Conservation (phyloP, 805 yeast species). For the Komagataella pseudopastoris region DNA sequence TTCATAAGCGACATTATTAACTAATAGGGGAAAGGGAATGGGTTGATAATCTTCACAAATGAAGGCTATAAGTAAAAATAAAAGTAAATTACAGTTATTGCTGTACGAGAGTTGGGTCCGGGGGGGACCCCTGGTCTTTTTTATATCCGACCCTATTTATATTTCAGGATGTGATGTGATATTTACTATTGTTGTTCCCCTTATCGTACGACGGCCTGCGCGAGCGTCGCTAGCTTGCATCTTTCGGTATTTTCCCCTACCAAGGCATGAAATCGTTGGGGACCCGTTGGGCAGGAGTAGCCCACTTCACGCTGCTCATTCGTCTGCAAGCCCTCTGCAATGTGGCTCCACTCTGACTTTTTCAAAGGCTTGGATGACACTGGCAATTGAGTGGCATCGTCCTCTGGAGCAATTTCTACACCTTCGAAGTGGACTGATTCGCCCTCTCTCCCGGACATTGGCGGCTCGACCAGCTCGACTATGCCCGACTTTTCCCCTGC, state of each 20-base stretch:
- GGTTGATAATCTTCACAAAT: background rate
- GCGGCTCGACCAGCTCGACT: constrained; percentile 37
- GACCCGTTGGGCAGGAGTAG: constrained; percentile 5
- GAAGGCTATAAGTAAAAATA: background rate
- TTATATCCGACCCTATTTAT: background rate
- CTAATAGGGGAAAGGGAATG: background rate
- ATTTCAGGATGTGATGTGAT: background rate
- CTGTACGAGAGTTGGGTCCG: background rate
- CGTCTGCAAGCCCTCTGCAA: constrained; percentile 17
- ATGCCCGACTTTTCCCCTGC: constrained; percentile 20
- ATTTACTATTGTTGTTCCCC: background rate
- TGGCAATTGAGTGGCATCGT: constrained; percentile 3
- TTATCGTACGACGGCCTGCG: background rate
- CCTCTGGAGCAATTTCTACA: constrained; percentile 3
- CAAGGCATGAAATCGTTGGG: background rate
- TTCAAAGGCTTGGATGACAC: constrained; percentile 13
- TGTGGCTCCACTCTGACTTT: constrained; percentile 20
- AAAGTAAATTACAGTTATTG: too few relatives aligned
- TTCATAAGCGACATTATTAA: constrained; percentile 19
- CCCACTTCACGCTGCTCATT: constrained; percentile 18
- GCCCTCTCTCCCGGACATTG: constrained; percentile 23
- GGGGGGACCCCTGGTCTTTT: background rate
- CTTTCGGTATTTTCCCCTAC: background rate
- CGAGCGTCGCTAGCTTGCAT: background rate
- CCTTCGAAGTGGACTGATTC: constrained; percentile 23